Percentiles rank a stretch among this genome's conserved stretches.
Conservation (phyloP, 2,329 filamentous ascomycete genomes). For the Penicillium frequentans region DNA sequence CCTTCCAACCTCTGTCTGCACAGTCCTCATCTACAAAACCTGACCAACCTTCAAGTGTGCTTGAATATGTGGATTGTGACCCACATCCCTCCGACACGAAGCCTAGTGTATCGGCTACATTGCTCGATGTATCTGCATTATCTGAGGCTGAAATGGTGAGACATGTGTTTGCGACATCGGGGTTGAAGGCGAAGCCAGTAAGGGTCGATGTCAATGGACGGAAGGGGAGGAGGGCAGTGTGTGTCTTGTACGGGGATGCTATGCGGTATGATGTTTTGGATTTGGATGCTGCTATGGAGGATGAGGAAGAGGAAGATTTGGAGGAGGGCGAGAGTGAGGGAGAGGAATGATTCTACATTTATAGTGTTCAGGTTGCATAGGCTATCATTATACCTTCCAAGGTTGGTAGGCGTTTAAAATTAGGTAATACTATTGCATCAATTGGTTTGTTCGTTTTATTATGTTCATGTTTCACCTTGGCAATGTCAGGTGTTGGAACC, state of each 20-base stretch:
- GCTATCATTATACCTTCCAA: not conserved
- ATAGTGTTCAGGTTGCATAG: not conserved
- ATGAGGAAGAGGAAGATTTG: slow-evolving; percentile 12
- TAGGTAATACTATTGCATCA: not conserved
- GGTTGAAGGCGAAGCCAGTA: slow-evolving; percentile 48
- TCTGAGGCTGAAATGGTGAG: slow-evolving; percentile 31
- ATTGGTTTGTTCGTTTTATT: no score
- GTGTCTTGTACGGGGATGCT: slow-evolving; percentile 55
- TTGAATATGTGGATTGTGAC: slow-evolving; percentile 23
- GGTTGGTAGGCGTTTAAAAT: not conserved
- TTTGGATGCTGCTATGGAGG: slow-evolving; percentile 47
- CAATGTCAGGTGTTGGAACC: no score
- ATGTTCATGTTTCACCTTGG: no score
- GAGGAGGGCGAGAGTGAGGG: not conserved
- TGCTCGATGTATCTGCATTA: slow-evolving; percentile 22
- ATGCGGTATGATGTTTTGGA: slow-evolving; percentile 59
- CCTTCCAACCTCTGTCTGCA: slow-evolving; percentile 24
- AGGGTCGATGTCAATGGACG: slow-evolving; percentile 57
- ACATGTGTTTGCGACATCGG: slow-evolving; percentile 48
- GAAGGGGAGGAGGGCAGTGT: slow-evolving; percentile 52
- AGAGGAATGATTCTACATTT: not conserved
- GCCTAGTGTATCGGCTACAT: slow-evolving; percentile 9
- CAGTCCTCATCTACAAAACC: not conserved
- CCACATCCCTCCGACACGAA: slow-evolving; percentile 9
- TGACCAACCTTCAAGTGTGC: slow-evolving; percentile 6